Evolutionary conservation across 2,329 filamentous ascomycete genomes (phyloP).

Genomic region (Colletotrichum echinochloae): DNA sequence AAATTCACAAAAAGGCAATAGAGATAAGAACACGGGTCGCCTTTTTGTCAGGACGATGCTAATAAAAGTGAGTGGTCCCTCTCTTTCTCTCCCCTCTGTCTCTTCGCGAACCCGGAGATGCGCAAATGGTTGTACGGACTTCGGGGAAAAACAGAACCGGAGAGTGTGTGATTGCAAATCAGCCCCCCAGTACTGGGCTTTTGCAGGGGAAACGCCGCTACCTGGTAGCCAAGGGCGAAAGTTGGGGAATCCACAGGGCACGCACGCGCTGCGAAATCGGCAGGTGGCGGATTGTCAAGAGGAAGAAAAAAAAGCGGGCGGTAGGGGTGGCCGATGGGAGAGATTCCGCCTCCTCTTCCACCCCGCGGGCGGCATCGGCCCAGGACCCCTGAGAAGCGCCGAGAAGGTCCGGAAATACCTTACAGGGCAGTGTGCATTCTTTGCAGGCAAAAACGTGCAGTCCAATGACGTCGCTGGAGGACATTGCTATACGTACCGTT

Average conservation of each 20-base stretch:
- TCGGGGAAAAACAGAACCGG: slow-evolving; percentile 20
- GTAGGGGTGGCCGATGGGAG: neutral
- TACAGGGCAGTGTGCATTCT: slow-evolving; percentile 6
- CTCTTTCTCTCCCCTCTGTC: neutral
- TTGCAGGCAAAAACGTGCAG: neutral
- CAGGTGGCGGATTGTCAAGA: slow-evolving; percentile 28
- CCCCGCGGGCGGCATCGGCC: slow-evolving; percentile 36
- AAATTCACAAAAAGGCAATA: too few species aligned
- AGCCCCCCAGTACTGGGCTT: slow-evolving; percentile 38
- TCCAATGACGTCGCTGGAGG: slow-evolving; percentile 37
- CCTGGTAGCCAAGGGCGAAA: slow-evolving; percentile 5
- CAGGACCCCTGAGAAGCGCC: neutral
- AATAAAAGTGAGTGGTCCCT: neutral
- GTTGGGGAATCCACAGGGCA: slow-evolving; percentile 1
- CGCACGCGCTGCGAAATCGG: slow-evolving; percentile 36
- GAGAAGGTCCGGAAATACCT: neutral
- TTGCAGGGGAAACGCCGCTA: slow-evolving; percentile 18
- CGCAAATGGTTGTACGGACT: slow-evolving; percentile 13
- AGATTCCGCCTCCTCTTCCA: neutral
- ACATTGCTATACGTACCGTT: neutral
- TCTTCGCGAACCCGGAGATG: slow-evolving; percentile 38
- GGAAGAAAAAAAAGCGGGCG: slow-evolving; percentile 9
- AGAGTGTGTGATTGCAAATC: slow-evolving; percentile 42
- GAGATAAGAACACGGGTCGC: neutral
- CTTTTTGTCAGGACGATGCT: neutral